Conservation (phyloP, 2,329 filamentous ascomycete species). For the Diaporthe humulicola region DNA sequence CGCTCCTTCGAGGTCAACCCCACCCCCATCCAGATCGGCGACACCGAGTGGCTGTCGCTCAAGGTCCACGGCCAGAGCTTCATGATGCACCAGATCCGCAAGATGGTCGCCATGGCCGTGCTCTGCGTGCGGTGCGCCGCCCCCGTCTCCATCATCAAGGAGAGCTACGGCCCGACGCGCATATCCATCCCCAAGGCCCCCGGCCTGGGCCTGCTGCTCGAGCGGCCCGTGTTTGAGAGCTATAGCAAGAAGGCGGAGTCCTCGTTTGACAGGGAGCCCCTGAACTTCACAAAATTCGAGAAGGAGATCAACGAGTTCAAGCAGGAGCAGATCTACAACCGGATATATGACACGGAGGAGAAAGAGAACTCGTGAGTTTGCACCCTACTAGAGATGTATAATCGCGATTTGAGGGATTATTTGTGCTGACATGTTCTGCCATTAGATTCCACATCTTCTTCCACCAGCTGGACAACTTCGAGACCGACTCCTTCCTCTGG, state of each 20-base stretch:
- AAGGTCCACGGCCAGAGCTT: slow-evolving; percentile 98
- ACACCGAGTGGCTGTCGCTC: slow-evolving; percentile 94
- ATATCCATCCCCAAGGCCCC: slow-evolving; percentile 96
- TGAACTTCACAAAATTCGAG: slow-evolving; percentile 85
- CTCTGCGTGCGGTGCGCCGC: slow-evolving; percentile 87
- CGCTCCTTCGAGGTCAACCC: slow-evolving; percentile 88
- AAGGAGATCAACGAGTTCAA: slow-evolving; percentile 90
- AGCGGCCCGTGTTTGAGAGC: slow-evolving; percentile 89
- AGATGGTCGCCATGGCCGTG: slow-evolving; percentile 96
- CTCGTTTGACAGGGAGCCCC: slow-evolving; percentile 73
- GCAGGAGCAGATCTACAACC: slow-evolving; percentile 89
- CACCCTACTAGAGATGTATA: neutral
- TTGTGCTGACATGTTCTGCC: neutral
- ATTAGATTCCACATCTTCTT: slow-evolving; percentile 81
- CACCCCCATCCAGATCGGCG: slow-evolving; percentile 84
- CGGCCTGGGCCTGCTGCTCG: slow-evolving; percentile 86
- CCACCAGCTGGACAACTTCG: slow-evolving; percentile 83
- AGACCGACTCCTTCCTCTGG: slow-evolving; percentile 80
- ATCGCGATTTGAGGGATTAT: neutral
- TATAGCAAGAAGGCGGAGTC: slow-evolving; percentile 83
- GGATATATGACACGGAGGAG: slow-evolving; percentile 92
- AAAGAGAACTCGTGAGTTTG: slow-evolving; percentile 84
- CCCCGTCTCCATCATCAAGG: slow-evolving; percentile 76
- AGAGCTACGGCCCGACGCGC: slow-evolving; percentile 79
- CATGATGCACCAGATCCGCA: slow-evolving; percentile 99